phyloP scores from a whole-genome alignment of 2,329 filamentous ascomycete genomes.

The Escovopsis sp. region DNA sequence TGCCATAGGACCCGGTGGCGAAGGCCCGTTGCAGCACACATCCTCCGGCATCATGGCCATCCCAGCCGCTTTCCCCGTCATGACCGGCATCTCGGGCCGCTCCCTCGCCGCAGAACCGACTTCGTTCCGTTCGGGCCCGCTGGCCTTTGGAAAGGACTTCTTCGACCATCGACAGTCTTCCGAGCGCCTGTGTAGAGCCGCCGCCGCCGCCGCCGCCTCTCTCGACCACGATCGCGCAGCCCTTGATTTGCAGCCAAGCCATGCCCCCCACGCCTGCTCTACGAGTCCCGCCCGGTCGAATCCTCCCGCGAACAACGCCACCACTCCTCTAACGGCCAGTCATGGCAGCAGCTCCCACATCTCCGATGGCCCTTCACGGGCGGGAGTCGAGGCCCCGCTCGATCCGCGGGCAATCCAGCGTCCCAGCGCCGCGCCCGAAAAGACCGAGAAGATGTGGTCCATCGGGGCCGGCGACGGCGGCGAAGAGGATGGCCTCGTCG shows the following conservation, averaged over 20 bases:
- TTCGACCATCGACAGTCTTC: slow-evolving; percentile 19
- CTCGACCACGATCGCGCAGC: slow-evolving; percentile 19
- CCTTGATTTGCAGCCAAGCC: slow-evolving; percentile 10
- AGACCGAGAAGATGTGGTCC: slow-evolving; percentile 49
- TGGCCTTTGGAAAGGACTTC: slow-evolving; percentile 21
- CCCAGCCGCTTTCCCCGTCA: slow-evolving; percentile 16
- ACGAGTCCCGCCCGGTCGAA: slow-evolving; percentile 14
- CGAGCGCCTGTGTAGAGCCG: slow-evolving; percentile 15
- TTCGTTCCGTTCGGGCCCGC: slow-evolving; percentile 16
- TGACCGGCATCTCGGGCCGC: slow-evolving; percentile 13
- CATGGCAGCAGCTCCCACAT: slow-evolving; percentile 8
- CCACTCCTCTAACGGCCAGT: slow-evolving; percentile 10
- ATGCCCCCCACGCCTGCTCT: slow-evolving; percentile 12
- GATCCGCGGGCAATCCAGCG: slow-evolving; percentile 2
- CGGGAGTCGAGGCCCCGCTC: slow-evolving; percentile 6
- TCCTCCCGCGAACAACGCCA: background rate
- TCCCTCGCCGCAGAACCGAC: slow-evolving; percentile 17
- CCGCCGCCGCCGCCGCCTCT: slow-evolving; percentile 19
- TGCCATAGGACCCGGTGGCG: slow-evolving; percentile 20
- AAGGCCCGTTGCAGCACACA: slow-evolving; percentile 9
- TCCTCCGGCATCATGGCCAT: slow-evolving; percentile 18
- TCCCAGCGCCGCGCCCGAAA: slow-evolving; percentile 27
- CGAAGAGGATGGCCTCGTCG: slow-evolving; percentile 41
- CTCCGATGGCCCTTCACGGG: slow-evolving; percentile 4
- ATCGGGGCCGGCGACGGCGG: slow-evolving; percentile 37